Percentiles rank a stretch among this genome's conserved stretches.
phyloP scores from a whole-genome alignment of 2,329 filamentous ascomycete genomes.

The Penicillium sp. region DNA sequence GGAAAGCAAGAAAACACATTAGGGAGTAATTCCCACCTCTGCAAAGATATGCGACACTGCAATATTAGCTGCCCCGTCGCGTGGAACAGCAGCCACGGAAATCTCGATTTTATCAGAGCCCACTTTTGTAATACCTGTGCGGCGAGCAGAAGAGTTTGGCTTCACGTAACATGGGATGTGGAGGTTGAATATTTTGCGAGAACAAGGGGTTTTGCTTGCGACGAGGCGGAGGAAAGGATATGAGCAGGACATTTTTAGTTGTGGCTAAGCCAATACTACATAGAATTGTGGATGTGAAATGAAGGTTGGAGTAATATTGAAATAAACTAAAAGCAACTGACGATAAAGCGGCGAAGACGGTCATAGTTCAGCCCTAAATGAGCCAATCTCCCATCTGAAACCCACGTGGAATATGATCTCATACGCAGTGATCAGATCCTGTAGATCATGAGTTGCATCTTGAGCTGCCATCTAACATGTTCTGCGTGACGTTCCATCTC shows the following conservation, averaged over 20 bases:
- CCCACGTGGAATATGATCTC: background rate
- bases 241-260: conserved; percentile 8
- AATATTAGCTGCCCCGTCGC: conserved; percentile 67
- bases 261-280: background rate
- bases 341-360: background rate
- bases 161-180: conserved; percentile 67
- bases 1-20: background rate
- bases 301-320: background rate
- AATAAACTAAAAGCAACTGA: background rate
- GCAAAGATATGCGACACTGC: conserved; percentile 64
- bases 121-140: conserved; percentile 60
- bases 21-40: conserved; percentile 44
- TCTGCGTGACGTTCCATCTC: background rate
- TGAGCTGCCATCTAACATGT: background rate
- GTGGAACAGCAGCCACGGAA: conserved; percentile 63
- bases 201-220: conserved; percentile 2
- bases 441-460: background rate
- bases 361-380: conserved; percentile 1
- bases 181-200: conserved; percentile 40
- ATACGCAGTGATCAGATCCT: background rate
- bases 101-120: conserved; percentile 60
- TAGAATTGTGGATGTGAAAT: background rate
- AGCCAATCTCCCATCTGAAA: background rate
- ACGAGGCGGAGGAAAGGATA: conserved; percentile 14
- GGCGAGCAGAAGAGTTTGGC: conserved; percentile 60